Base-by-base conservation (phyloP, 2,329 filamentous ascomycete genomes). In the Cladosporium cucumerinum region DNA sequence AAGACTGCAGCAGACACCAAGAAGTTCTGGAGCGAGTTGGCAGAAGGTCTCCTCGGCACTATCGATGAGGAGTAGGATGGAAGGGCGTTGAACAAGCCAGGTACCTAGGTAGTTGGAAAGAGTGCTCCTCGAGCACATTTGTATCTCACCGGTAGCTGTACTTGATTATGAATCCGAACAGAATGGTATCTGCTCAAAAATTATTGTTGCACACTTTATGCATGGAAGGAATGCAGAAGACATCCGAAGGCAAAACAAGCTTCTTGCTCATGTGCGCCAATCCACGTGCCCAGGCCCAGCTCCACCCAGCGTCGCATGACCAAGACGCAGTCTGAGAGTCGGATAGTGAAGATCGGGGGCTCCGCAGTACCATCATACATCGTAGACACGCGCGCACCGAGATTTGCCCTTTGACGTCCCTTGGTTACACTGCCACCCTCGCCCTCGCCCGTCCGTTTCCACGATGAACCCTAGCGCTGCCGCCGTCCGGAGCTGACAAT, bases 21-120 rank as follows among this genome's bases (percentile, higher is more conserved):
- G 7, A 12, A 23, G 21, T 52, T 64, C 23, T 64, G 62, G 62
- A 21, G 39, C n/a, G 32, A 39, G n/a, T 18, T 59, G 32, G 62
- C 62, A 18, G 62, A 52, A 32, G 57, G 46, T 39, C 46, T 64
- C 18, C 32, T 62, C 26, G 32, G 26, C 10, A 62, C 60, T 10
- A 23, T 57, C 2, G 54, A 57, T 5, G 54, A 57, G 21, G 54
- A 34, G 16, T 34, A 34, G 14, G 32, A 34, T 10, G 32, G 5
- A 12, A 34, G 32, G 32, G 32, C 12, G 14, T 34, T 34, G 32
- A 34, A 34, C 8, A 30, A 30, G 28, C 28, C 28, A 30, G 28
- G 26, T 12, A 49, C n/a, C 25, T 32, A 4, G 30, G 28, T 11
- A n/a, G 51, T 54, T 11, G 49, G 14, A 30, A 52, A 26, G 16